These are phyloP conservation scores for Kodamaea jinghongensis DNA, from an alignment of 805 yeast species.

Conservation along the genomic window DNA sequence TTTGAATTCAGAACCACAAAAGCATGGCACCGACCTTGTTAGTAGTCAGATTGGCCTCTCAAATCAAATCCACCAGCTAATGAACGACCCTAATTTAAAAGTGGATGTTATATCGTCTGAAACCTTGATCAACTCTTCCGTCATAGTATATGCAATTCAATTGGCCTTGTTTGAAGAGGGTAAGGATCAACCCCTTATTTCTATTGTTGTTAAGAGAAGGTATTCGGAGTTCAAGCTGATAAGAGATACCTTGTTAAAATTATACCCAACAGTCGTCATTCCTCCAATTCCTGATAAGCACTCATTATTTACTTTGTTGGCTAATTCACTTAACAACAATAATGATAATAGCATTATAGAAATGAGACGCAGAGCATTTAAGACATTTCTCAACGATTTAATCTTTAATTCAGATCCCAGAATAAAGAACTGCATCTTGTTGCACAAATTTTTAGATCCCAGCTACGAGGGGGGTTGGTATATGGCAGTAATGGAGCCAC, in stretches of 20 bases:
- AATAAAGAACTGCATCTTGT: conserved; percentile 34
- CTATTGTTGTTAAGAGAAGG: conserved; percentile 39
- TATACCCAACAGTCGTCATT: conserved; percentile 39
- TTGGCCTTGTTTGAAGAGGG: conserved; percentile 16
- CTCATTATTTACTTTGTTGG: conserved; percentile 42
- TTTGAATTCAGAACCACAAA: conserved; percentile 3
- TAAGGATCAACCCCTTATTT: conserved; percentile 3
- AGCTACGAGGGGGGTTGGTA: conserved; percentile 49
- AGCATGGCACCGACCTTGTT: conserved; percentile 20
- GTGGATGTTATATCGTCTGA: conserved; percentile 37
- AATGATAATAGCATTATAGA: conserved; percentile 42
- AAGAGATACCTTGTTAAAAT: conserved; percentile 33
- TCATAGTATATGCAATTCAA: conserved; percentile 38
- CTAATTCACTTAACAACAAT: conserved; percentile 37
- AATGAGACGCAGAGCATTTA: conserved; percentile 46
- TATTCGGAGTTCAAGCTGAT: conserved; percentile 45
- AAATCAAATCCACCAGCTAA: conserved; percentile 28
- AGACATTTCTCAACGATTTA: conserved; percentile 42
- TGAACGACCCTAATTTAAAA: conserved; percentile 24
- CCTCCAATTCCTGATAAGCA: conserved; percentile 49
- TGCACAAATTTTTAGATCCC: conserved; percentile 51
- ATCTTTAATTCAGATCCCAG: conserved; percentile 27
- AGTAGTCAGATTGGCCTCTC: conserved; percentile 30
- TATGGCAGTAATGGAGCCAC: conserved; percentile 49
- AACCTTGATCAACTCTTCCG: conserved; percentile 31